Conservation (phyloP, 306 rosid genomes). For the Dalbergia cochinchinensis region DNA sequence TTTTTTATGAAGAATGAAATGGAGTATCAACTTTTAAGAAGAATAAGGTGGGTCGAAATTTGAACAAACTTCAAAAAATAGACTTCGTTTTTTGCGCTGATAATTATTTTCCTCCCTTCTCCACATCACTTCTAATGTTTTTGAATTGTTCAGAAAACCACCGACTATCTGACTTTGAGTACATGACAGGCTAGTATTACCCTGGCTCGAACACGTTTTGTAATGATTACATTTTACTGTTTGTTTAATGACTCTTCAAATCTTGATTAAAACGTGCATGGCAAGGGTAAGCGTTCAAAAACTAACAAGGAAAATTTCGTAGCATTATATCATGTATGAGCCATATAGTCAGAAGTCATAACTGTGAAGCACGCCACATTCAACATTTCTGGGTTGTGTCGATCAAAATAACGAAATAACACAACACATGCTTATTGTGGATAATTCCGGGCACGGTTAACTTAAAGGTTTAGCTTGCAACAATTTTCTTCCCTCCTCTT, state of each 20-base stretch:
- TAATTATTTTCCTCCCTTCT: not conserved
- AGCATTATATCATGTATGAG: not conserved
- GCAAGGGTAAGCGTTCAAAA: not conserved
- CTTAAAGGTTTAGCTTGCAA: not conserved
- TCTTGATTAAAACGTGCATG: too few relatives aligned
- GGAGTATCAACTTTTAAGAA: too few relatives aligned
- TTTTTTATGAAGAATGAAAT: too few relatives aligned
- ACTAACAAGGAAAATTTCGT: not conserved
- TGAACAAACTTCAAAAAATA: too few relatives aligned
- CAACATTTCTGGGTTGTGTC: conserved; percentile 13
- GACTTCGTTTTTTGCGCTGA: too few relatives aligned
- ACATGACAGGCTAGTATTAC: not conserved
- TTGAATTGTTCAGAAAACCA: not conserved
- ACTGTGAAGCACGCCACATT: not conserved
- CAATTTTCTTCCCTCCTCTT: not conserved
- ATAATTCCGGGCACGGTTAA: not conserved
- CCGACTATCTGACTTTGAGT: conserved; percentile 6
- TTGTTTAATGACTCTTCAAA: not conserved
- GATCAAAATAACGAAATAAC: not conserved
- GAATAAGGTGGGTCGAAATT: too few relatives aligned
- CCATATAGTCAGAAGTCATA: not conserved
- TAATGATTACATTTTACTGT: not conserved
- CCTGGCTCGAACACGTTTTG: conserved; percentile 6
- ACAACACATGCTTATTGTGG: conserved; percentile 3
- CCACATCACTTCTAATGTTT: not conserved